Evolutionary conservation across 164 flowering plant genomes (phyloP).

Genomic region (Magnolia sinica): DNA sequence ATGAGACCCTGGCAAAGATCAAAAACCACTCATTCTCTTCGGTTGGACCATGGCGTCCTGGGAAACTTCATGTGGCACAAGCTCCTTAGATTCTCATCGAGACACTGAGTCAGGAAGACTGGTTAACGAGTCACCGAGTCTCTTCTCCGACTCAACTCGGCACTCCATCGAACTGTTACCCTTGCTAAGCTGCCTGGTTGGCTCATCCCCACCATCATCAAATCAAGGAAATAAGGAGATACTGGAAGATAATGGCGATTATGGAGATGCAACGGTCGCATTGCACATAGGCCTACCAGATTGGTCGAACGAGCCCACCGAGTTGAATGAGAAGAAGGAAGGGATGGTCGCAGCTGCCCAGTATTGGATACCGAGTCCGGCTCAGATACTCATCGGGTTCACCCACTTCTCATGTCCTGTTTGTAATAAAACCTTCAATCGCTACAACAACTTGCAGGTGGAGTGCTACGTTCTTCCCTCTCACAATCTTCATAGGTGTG

Average conservation of each 20-base stretch:
- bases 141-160: conserved; percentile 3
- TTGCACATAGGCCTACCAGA: conserved; percentile 55
- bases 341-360: conserved; percentile 7
- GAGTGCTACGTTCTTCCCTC: neutral
- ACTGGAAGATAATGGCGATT: conserved; percentile 11
- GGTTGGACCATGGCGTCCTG: conserved; percentile 7
- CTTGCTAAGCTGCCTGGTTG: conserved; percentile 25
- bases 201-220: conserved; percentile 2
- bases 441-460: conserved; percentile 87
- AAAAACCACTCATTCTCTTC: neutral
- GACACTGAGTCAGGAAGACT: neutral
- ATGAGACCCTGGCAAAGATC: neutral
- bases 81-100: conserved; percentile 1
- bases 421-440: conserved; percentile 72
- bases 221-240: conserved; percentile 9
- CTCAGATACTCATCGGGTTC: conserved; percentile 64
- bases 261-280: conserved; percentile 39
- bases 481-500: neutral
- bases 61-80: conserved; percentile 1
- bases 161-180: conserved; percentile 27
- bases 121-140: conserved; percentile 21
- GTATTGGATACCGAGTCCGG: conserved; percentile 74
- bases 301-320: neutral
- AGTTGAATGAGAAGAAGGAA: conserved; percentile 2
- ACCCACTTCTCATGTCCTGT: conserved; percentile 66